Evolutionary conservation across 2,329 filamentous ascomycete species (phyloP), one percentile per base, ranked within the genome.

Genomic region (Acrodontium crateriforme): DNA sequence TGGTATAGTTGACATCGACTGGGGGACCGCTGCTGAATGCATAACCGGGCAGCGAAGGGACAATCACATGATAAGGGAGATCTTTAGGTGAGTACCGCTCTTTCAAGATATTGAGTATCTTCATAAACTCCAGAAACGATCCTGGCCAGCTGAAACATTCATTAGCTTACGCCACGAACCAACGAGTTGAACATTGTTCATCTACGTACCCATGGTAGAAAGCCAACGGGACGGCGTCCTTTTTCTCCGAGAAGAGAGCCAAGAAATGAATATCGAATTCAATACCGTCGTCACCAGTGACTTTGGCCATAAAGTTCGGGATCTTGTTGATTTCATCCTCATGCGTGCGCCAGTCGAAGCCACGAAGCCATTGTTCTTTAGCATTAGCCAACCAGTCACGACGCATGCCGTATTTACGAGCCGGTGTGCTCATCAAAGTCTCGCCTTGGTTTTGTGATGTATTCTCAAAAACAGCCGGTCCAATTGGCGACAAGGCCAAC

Each of bases 21-120:
- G 67, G 61, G 1, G 63, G 62, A 1, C 53, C 45, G 1, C 55
- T 55, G 0, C 61, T 65, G 33, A 64, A 59, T 0, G 54, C 52
- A 38, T 63, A 72, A 14, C 65, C 69, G 0, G 64, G 62, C 2
- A 71, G 47, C 0, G 60, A 65, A 0, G 68, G 68, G 0, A 63
- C 59, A 21, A 72, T 55, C 24, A 71, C 45, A 35, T 73, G 68
- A 40, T 67, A 72, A 0, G 68, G 67, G 5, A 71, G 49, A 1
- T 54, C 55, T 2, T 59, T 48, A 0, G 65, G 55, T 0, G 58
- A 54, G 40, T 70, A 69, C 24, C 58, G 59, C 3, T 44, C 34
- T 13, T 39, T 44, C 7, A 55, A 36, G 2, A 36, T 31, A 6
- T 35, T 32, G 9, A 55, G 39, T 10, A 55, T 36, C 10, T 40